Percentiles rank a stretch among this genome's conserved stretches.
Evolutionary conservation across 345 rosid species (phyloP).

Genomic region (Sonneratia alba): DNA sequence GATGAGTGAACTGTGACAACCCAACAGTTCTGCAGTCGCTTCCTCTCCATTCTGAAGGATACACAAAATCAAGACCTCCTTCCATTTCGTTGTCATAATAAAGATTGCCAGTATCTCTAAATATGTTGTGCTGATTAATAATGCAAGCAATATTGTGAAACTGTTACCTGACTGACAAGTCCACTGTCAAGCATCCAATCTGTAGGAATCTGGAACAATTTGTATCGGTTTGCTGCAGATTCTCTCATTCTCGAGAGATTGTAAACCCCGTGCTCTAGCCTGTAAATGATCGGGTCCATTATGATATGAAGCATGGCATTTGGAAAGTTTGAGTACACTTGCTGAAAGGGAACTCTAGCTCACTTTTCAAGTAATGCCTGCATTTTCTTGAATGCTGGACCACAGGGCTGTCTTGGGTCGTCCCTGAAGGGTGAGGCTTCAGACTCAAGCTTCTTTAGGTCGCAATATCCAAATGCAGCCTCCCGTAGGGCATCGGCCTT

Average conservation of each 20-base stretch:
- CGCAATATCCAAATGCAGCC: constrained; percentile 88
- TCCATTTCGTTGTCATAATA: too few species aligned
- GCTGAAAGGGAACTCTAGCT: neutral
- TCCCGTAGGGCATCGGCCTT: constrained; percentile 84
- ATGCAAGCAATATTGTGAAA: neutral
- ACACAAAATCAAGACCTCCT: too few species aligned
- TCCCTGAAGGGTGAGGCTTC: constrained; percentile 76
- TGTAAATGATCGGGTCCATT: constrained; percentile 11
- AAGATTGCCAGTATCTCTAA: too few species aligned
- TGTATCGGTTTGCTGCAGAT: constrained; percentile 61
- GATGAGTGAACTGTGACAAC: neutral
- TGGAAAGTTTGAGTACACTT: neutral
- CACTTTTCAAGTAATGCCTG: constrained; percentile 88
- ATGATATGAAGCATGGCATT: neutral
- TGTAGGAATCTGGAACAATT: constrained; percentile 62
- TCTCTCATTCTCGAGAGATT: constrained; percentile 85
- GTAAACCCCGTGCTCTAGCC: constrained; percentile 88
- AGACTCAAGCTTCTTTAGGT: constrained; percentile 64
- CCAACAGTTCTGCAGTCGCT: too few species aligned
- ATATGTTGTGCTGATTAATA: too few species aligned
- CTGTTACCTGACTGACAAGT: constrained; percentile 64
- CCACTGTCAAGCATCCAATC: constrained; percentile 97
- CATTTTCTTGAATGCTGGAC: constrained; percentile 81
- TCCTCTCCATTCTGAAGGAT: too few species aligned
- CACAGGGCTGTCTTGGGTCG: constrained; percentile 50